A percentile compares a stretch with the other conserved stretches of the same genome.
Evolutionary conservation across 129 eudicot species (phyloP).

Genomic region (Helichrysum umbraculigerum): DNA sequence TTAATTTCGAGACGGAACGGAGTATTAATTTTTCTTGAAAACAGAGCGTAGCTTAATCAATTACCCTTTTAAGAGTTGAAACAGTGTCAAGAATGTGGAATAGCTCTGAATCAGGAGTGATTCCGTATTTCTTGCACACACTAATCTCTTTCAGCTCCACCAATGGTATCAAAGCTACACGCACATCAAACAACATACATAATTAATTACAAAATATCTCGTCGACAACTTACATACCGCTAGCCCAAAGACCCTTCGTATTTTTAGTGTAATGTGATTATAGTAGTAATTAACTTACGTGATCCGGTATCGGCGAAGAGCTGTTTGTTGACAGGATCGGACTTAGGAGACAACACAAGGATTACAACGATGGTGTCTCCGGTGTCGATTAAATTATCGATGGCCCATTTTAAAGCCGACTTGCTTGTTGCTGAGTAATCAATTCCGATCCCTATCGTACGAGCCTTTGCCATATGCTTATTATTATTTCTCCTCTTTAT

Average conservation of each 20-base stretch:
- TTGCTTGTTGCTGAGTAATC: constrained; percentile 83
- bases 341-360: constrained; percentile 63
- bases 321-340: constrained; percentile 65
- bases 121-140: constrained; percentile 66
- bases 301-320: constrained; percentile 80
- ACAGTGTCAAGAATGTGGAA: constrained; percentile 62
- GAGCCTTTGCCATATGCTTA: constrained; percentile 41
- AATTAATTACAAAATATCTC: not conserved
- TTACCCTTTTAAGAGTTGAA: constrained; percentile 44
- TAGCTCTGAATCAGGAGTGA: constrained; percentile 67
- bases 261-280: no score
- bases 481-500: no score
- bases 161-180: constrained; percentile 72
- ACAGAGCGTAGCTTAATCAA: no score
- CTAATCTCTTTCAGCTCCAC: constrained; percentile 55
- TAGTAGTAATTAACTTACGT: constrained; percentile 36
- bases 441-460: constrained; percentile 67
- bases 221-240: no score
- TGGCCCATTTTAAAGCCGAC: constrained; percentile 62
- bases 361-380: constrained; percentile 54
- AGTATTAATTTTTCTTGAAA: no score
- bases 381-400: constrained; percentile 49
- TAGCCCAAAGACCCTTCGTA: no score
- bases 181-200: not conserved
- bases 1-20: no score